A percentile compares a stretch with the other conserved stretches of the same genome.
phyloP scores from a whole-genome alignment of 495 filamentous ascomycete genomes.

The Cercophora sp. region DNA sequence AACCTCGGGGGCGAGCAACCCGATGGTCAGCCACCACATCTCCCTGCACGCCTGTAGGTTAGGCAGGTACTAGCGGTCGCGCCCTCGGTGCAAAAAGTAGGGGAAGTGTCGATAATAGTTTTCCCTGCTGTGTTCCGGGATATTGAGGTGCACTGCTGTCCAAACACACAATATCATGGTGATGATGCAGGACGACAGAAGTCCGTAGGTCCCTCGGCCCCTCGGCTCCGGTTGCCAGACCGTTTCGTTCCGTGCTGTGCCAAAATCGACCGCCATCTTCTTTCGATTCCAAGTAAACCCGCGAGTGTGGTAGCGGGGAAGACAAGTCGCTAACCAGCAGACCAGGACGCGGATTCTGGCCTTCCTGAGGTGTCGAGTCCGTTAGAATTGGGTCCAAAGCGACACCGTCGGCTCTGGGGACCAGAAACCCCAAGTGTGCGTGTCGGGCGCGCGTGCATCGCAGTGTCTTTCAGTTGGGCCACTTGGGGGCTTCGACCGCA shows the following conservation, averaged over 20 bases:
- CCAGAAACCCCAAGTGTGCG: too few species aligned
- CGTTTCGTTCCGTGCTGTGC: neutral
- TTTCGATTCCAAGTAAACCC: too few species aligned
- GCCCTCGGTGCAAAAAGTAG: neutral
- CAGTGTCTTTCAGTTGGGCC: too few species aligned
- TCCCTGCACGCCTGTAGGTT: constrained; percentile 1
- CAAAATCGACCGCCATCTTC: neutral
- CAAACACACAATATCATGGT: constrained; percentile 4
- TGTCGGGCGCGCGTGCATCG: too few species aligned
- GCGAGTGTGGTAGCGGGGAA: too few species aligned
- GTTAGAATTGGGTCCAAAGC: too few species aligned
- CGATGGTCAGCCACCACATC: constrained; percentile 1
- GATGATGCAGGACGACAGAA: constrained; percentile 1
- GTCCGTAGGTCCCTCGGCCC: constrained; percentile 1
- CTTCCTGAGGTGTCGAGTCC: too few species aligned
- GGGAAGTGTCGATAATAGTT: neutral
- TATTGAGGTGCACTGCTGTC: constrained; percentile 9
- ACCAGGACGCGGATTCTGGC: too few species aligned
- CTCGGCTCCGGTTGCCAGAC: constrained; percentile 1
- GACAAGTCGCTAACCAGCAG: too few species aligned
- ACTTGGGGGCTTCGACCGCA: too few species aligned
- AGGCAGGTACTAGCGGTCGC: neutral
- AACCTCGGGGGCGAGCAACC: constrained; percentile 8
- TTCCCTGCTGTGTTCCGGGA: neutral
- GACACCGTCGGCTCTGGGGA: too few species aligned